A percentile compares a stretch with the other conserved stretches of the same genome.
phyloP scores from a whole-genome alignment of 176 grass and related monocot species.

The Carex cristatella region DNA sequence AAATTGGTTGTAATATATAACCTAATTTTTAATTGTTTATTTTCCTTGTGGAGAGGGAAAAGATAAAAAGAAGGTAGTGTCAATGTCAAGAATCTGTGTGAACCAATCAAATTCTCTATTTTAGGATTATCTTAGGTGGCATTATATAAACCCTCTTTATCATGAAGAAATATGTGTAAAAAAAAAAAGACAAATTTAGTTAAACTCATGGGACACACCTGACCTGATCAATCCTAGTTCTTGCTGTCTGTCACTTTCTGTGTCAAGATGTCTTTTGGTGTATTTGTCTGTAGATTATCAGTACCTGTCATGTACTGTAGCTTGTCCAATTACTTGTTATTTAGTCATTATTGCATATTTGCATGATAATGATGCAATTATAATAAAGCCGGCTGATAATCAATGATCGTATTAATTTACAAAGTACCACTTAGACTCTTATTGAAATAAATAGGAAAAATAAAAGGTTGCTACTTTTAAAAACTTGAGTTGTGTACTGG shows the following conservation, averaged over 20 bases:
- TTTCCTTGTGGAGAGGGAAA: not conserved
- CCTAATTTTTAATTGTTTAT: not conserved
- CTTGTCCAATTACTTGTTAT: not conserved
- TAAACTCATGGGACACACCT: conserved; percentile 14
- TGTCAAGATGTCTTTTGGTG: not conserved
- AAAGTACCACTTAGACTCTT: not conserved
- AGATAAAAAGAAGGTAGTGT: not conserved
- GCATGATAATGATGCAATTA: not conserved
- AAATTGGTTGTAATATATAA: not conserved
- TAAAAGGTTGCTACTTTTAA: not conserved
- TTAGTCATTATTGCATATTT: not conserved
- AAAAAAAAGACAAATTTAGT: not conserved
- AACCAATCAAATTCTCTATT: conserved; percentile 14
- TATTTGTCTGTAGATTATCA: not conserved
- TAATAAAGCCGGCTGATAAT: not conserved
- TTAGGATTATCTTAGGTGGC: not conserved
- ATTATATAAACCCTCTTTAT: not conserved
- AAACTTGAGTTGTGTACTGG: not conserved
- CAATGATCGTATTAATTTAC: too few species aligned
- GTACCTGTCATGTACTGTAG: not conserved
- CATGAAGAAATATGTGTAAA: not conserved
- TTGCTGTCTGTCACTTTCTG: not conserved
- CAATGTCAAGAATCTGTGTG: conserved; percentile 2
- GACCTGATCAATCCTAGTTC: conserved; percentile 4
- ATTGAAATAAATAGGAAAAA: not conserved